phyloP scores from a whole-genome alignment of 495 filamentous ascomycete species.

The Extremus antarcticus region DNA sequence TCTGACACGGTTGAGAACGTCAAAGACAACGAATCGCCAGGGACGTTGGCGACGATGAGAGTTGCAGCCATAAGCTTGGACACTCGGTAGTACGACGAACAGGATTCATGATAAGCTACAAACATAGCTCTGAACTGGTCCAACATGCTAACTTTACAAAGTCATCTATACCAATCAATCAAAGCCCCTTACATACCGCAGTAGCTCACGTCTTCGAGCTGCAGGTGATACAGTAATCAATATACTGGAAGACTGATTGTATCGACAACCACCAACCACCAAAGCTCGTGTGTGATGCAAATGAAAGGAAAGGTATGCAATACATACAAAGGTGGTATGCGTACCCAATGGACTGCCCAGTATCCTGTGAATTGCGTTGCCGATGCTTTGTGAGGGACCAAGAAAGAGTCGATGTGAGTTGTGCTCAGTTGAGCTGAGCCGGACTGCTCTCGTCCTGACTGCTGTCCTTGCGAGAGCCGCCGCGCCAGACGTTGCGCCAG shows the following conservation, averaged over 20 bases:
- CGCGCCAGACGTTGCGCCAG: constrained; percentile 8
- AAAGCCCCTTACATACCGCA: background rate
- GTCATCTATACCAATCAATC: background rate
- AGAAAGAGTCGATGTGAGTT: background rate
- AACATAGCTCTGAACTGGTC: background rate
- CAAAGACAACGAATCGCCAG: too few relatives aligned
- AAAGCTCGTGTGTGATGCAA: background rate
- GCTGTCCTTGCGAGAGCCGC: constrained; percentile 1
- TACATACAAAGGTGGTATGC: background rate
- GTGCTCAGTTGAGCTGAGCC: background rate
- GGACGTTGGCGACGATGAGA: too few relatives aligned
- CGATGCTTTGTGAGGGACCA: background rate
- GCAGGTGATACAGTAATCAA: background rate
- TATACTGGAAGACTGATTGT: background rate
- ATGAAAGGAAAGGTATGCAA: background rate
- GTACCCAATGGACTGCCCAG: background rate
- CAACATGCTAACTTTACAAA: background rate
- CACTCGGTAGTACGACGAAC: too few relatives aligned
- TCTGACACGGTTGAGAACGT: too few relatives aligned
- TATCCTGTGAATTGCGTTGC: background rate
- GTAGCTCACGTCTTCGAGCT: background rate
- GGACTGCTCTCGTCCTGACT: constrained; percentile 4
- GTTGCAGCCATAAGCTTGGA: too few relatives aligned
- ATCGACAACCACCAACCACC: background rate
- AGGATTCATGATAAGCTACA: too few relatives aligned